These are phyloP conservation scores for Phytophthora lateralis DNA, from an alignment of 352 stramenopile species.

Conservation along the genomic window DNA sequence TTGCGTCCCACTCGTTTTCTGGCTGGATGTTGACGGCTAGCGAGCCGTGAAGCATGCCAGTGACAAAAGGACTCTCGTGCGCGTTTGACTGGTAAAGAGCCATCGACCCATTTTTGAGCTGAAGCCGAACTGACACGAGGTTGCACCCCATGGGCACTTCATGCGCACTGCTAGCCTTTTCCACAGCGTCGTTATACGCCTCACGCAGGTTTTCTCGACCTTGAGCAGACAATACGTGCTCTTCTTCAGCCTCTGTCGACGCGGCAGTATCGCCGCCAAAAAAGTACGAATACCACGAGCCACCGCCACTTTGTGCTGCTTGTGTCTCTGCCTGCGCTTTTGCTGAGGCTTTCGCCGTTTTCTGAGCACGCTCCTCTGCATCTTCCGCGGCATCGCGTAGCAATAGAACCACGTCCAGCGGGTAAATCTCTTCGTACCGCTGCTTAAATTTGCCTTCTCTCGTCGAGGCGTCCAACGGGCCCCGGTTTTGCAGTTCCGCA, in stretches of 20 bases:
- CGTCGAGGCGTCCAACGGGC: constrained; percentile 41
- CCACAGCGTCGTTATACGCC: constrained; percentile 74
- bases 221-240: constrained; percentile 64
- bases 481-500: constrained; percentile 48
- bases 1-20: constrained; percentile 67
- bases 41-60: constrained; percentile 52
- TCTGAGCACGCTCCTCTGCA: constrained; percentile 45
- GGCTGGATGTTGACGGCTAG: constrained; percentile 67
- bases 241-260: constrained; percentile 30
- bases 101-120: constrained; percentile 58
- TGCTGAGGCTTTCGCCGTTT: constrained; percentile 35
- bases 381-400: constrained; percentile 70
- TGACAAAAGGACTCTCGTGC: constrained; percentile 53
- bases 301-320: constrained; percentile 28
- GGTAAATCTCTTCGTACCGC: constrained; percentile 67
- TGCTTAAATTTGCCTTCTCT: constrained; percentile 51
- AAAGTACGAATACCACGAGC: constrained; percentile 86
- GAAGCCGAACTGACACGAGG: constrained; percentile 68
- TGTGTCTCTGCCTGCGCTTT: constrained; percentile 23
- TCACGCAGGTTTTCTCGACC: constrained; percentile 71
- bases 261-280: constrained; percentile 47
- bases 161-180: constrained; percentile 47
- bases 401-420: constrained; percentile 68
- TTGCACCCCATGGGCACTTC: constrained; percentile 71
- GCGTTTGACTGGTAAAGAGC: constrained; percentile 55